Conservation (phyloP, 164 flowering plant species). For the Buxus sempervirens region DNA sequence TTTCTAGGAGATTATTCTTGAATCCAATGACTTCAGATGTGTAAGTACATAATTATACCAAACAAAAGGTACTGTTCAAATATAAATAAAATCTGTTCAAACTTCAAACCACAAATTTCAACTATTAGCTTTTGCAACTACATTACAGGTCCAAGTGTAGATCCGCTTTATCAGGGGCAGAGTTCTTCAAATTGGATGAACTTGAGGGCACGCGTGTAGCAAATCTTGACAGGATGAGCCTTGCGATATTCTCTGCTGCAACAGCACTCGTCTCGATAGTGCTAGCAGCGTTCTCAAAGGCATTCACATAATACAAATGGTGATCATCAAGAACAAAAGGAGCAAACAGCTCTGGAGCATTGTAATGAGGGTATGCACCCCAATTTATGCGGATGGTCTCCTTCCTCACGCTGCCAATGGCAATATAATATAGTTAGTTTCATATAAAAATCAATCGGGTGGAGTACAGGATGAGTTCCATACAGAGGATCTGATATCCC, state of each 20-base stretch:
- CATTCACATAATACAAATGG: slow-evolving; percentile 84
- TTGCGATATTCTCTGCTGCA: slow-evolving; percentile 88
- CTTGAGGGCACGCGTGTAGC: slow-evolving; percentile 16
- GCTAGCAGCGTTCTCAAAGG: slow-evolving; percentile 96
- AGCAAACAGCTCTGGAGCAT: slow-evolving; percentile 82
- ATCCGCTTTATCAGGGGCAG: slow-evolving; percentile 13
- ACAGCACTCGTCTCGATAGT: slow-evolving; percentile 95
- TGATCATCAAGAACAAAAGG: slow-evolving; percentile 71
- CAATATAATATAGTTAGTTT: slow-evolving; percentile 13
- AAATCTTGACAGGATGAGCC: slow-evolving; percentile 73
- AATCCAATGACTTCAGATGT: too few relatives aligned
- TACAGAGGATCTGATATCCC: too few relatives aligned
- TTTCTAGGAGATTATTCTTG: too few relatives aligned
- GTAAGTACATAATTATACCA: too few relatives aligned
- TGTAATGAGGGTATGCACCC: slow-evolving; percentile 89
- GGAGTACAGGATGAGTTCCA: too few relatives aligned
- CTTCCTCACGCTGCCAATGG: slow-evolving; percentile 42
- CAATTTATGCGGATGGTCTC: slow-evolving; percentile 75
- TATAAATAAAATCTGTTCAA: too few relatives aligned
- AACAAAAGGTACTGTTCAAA: too few relatives aligned
- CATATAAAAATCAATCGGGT: too few relatives aligned
- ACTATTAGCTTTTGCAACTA: neutral
- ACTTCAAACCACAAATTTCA: too few relatives aligned
- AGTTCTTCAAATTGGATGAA: slow-evolving; percentile 26
- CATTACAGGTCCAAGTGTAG: slow-evolving; percentile 47